phyloP scores from a whole-genome alignment of 768 basidiomycete species.

The Boletus rufocinnamomeus region DNA sequence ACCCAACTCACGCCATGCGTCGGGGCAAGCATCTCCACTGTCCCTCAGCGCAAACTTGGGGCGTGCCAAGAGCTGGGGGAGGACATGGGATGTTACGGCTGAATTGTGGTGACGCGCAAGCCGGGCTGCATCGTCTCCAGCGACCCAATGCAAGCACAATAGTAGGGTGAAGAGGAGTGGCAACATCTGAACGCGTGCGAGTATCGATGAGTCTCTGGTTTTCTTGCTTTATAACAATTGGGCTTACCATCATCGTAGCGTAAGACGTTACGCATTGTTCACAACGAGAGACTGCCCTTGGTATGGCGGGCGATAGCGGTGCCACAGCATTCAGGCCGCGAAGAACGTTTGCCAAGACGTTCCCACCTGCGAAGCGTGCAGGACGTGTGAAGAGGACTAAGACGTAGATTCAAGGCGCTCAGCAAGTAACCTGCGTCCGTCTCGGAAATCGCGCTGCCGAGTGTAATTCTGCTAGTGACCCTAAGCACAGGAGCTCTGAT shows the following conservation, averaged over 20 bases:
- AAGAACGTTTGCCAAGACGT: not conserved
- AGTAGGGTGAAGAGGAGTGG: slow-evolving; percentile 14
- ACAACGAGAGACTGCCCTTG: not conserved
- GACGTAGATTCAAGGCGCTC: not conserved
- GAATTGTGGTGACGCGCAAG: slow-evolving; percentile 3
- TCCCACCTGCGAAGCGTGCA: not conserved
- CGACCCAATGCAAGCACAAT: slow-evolving; percentile 10
- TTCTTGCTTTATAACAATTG: slow-evolving; percentile 4
- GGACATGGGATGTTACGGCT: not conserved
- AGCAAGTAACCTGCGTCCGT: not conserved
- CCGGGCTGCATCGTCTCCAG: not conserved
- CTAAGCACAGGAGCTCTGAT: not conserved
- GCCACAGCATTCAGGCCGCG: not conserved
- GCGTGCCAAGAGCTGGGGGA: slow-evolving; percentile 16
- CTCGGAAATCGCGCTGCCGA: not conserved
- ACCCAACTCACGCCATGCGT: slow-evolving; percentile 16
- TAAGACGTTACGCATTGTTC: not conserved
- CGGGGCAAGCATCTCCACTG: slow-evolving; percentile 7
- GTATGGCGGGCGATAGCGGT: not conserved
- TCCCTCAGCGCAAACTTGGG: slow-evolving; percentile 13
- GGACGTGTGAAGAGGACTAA: not conserved
- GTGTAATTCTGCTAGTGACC: not conserved
- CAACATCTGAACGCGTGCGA: slow-evolving; percentile 8
- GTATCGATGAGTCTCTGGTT: not conserved
- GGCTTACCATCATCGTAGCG: not conserved